phyloP scores from a whole-genome alignment of 148 eudicot species.

The Rhododendron molle region DNA sequence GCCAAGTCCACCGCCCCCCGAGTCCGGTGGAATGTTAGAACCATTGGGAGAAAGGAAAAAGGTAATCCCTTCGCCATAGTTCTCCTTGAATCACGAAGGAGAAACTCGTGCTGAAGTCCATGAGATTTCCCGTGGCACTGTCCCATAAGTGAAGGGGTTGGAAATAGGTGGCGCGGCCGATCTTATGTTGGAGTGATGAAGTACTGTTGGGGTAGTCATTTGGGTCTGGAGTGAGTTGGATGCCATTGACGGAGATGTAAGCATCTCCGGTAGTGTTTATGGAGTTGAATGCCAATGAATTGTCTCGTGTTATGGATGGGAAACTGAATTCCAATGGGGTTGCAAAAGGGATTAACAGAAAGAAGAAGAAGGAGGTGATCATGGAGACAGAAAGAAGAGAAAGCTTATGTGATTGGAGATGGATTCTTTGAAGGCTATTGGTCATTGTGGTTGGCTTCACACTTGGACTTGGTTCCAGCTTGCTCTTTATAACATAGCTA shows the following conservation, averaged over 20 bases:
- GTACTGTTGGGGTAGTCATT: too few relatives aligned
- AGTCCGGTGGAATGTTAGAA: neutral
- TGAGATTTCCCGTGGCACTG: too few relatives aligned
- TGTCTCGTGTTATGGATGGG: neutral
- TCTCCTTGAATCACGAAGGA: neutral
- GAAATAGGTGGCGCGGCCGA: too few relatives aligned
- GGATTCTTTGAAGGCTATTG: neutral
- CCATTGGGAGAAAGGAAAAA: neutral
- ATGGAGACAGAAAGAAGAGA: neutral
- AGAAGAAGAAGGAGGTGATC: too few relatives aligned
- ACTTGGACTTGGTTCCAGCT: too few relatives aligned
- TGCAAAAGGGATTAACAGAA: too few relatives aligned
- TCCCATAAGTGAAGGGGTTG: too few relatives aligned
- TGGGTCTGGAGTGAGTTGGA: too few relatives aligned
- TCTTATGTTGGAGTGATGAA: too few relatives aligned
- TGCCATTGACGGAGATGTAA: too few relatives aligned
- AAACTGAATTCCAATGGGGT: neutral
- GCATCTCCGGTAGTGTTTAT: neutral
- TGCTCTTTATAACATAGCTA: too few relatives aligned
- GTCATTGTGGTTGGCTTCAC: neutral
- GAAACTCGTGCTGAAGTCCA: conserved; percentile 9
- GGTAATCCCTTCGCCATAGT: neutral
- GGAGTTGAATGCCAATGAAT: neutral
- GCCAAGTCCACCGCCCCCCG: conserved; percentile 11
- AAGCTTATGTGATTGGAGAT: neutral